Evolutionary conservation across 441 rosid genomes (phyloP), one percentile per base, ranked within the genome.

Genomic region (Gossypium davidsonii): DNA sequence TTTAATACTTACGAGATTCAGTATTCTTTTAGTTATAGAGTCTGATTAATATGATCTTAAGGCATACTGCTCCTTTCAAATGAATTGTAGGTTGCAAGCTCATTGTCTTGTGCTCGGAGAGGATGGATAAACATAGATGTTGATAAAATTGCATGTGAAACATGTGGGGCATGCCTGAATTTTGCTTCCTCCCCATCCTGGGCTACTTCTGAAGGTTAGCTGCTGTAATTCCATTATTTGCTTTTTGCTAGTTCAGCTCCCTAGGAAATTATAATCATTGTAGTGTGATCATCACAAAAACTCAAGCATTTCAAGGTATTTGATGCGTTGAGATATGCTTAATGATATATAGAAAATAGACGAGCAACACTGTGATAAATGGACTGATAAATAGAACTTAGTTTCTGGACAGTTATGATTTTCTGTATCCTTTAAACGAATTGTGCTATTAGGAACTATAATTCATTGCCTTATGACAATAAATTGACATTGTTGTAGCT

Each of bases 61-160:
- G 64, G 37, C 8, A 67, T 26, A 61, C 42, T 71, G 48, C 31
- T 51, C 6, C 10, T 68, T 63, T 59, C 42, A 53, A 46, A 42
- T 49, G 53, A 71, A 71, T 74, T 83, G 78, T 81, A 91, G 96
- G 79, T 73, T 46, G 80, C 84, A 18, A 86, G 84, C 70, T 87
- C 93, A 70, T 70, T 91, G 83, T 86, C 88, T 52, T 91, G 96
- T 84, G 93, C 92, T 69, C 91, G 83, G 67, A 87, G 93, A 84
- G 96, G 96, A 70, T 91, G 96, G 96, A 80, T 83, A 75, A 91
- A 81, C 73, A 57, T 76, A 65, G 93, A 84, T 68, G 75, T 80
- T 75, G 90, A 91, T 79, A 81, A 78, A 82, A 82, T 91, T 79
- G 85, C 73, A 8, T 91, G 96, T 57, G 96, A 91, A 79, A 82